phyloP scores from a whole-genome alignment of 2,329 filamentous ascomycete species.

The Phaeosphaeriaceae sp. region DNA sequence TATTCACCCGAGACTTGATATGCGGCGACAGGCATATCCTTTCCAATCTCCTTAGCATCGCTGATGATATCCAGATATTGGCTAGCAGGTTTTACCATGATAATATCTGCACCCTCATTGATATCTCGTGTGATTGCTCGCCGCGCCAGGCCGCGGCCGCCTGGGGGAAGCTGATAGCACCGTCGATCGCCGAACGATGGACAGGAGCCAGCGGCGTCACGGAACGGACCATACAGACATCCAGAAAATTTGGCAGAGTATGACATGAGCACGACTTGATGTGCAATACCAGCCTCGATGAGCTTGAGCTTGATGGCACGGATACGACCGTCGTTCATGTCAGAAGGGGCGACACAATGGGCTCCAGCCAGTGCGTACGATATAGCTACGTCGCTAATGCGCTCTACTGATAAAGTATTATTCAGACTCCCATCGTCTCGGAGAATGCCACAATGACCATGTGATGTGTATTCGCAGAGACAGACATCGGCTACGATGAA shows the following conservation, averaged over 20 bases:
- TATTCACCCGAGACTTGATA: slow-evolving; percentile 98
- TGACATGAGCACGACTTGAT: slow-evolving; percentile 92
- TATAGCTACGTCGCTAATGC: slow-evolving; percentile 96
- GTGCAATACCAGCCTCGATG: slow-evolving; percentile 91
- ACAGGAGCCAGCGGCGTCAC: slow-evolving; percentile 88
- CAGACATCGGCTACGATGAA: slow-evolving; percentile 95
- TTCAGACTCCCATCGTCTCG: slow-evolving; percentile 91
- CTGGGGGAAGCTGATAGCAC: slow-evolving; percentile 95
- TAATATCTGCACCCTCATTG: slow-evolving; percentile 91
- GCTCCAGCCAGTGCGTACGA: slow-evolving; percentile 95
- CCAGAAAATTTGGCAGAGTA: slow-evolving; percentile 98
- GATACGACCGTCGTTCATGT: slow-evolving; percentile 99
- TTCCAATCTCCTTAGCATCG: slow-evolving; percentile 92
- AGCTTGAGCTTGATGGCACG: slow-evolving; percentile 97
- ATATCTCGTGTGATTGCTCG: slow-evolving; percentile 91
- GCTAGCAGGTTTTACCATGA: slow-evolving; percentile 98
- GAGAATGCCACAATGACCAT: slow-evolving; percentile 96
- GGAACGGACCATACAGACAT: slow-evolving; percentile 95
- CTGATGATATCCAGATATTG: slow-evolving; percentile 98
- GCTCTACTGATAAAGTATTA: slow-evolving; percentile 90
- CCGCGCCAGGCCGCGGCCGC: slow-evolving; percentile 87
- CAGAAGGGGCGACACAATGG: slow-evolving; percentile 94
- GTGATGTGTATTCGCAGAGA: slow-evolving; percentile 97
- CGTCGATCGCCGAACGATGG: slow-evolving; percentile 93
- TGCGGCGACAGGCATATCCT: slow-evolving; percentile 88